These are phyloP conservation scores for Acaromyces ingoldii DNA, from an alignment of 1,284 basidiomycete species.

Conservation along the genomic window DNA sequence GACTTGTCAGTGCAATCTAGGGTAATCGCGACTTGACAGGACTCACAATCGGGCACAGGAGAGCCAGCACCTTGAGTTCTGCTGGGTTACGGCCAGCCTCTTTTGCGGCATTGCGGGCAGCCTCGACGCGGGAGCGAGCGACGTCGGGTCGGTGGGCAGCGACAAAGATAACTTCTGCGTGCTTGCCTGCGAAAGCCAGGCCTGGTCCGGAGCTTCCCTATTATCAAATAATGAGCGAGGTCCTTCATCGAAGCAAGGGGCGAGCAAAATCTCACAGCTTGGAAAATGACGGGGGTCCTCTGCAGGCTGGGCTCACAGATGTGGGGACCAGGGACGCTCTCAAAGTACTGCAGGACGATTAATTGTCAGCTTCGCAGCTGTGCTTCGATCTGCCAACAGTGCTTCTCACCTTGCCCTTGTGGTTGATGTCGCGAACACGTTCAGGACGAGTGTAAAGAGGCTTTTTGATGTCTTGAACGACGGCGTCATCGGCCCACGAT, in stretches of 20 bases:
- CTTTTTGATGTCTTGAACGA: slow-evolving; percentile 30
- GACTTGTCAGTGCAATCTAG: not conserved
- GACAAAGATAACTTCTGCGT: slow-evolving; percentile 52
- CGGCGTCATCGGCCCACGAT: slow-evolving; percentile 51
- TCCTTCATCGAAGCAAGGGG: not conserved
- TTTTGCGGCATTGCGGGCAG: slow-evolving; percentile 25
- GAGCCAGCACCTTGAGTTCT: slow-evolving; percentile 44
- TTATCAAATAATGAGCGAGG: not conserved
- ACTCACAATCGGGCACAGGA: slow-evolving; percentile 38
- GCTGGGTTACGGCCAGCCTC: slow-evolving; percentile 40
- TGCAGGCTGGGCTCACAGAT: slow-evolving; percentile 50
- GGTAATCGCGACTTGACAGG: not conserved
- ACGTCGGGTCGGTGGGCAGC: slow-evolving; percentile 40
- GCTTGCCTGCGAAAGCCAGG: slow-evolving; percentile 48
- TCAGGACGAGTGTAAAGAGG: slow-evolving; percentile 40
- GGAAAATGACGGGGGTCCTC: slow-evolving; percentile 50
- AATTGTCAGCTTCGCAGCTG: not conserved
- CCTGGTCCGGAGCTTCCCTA: slow-evolving; percentile 43
- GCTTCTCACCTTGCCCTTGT: slow-evolving; percentile 30
- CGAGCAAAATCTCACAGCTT: slow-evolving; percentile 25
- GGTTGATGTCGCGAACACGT: slow-evolving; percentile 46
- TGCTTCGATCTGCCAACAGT: not conserved
- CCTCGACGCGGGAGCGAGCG: slow-evolving; percentile 41
- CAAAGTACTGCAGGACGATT: slow-evolving; percentile 28
- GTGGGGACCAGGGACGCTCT: slow-evolving; percentile 45